These are phyloP conservation scores for Cutaneotrichosporon mucoides DNA, from an alignment of 1,284 basidiomycete genomes.

Conservation along the genomic window DNA sequence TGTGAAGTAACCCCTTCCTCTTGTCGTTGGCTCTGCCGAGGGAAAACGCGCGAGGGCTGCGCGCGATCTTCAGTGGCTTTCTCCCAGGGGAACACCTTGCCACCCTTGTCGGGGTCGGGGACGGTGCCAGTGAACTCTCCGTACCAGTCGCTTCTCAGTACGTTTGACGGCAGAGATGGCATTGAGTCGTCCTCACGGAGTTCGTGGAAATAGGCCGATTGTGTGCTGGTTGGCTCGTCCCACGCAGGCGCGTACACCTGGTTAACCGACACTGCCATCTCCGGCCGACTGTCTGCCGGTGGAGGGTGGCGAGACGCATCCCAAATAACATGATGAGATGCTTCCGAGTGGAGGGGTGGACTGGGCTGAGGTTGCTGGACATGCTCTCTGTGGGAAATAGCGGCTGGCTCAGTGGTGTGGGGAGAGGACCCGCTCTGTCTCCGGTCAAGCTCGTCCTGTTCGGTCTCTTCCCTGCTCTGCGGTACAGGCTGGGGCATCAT, in stretches of 20 bases:
- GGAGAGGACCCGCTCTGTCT: too few species aligned
- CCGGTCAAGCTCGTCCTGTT: too few species aligned
- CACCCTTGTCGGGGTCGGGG: constrained; percentile 70
- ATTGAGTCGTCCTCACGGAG: constrained; percentile 26
- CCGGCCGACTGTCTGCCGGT: constrained; percentile 44
- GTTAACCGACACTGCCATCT: constrained; percentile 51
- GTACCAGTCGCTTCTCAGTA: constrained; percentile 51
- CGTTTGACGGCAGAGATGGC: constrained; percentile 41
- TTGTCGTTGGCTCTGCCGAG: background rate
- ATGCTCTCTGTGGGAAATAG: too few species aligned
- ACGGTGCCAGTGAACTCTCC: constrained; percentile 49
- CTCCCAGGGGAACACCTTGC: constrained; percentile 90
- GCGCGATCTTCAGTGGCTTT: constrained; percentile 55
- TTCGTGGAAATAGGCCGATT: constrained; percentile 25
- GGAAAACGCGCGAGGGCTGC: constrained; percentile 69
- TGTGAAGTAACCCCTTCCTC: too few species aligned
- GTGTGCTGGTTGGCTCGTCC: constrained; percentile 51
- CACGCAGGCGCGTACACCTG: constrained; percentile 52
- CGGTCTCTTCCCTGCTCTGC: background rate
- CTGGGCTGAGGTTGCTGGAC: too few species aligned
- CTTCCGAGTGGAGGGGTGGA: background rate
- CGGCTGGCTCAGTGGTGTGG: too few species aligned
- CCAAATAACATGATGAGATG: constrained; percentile 40
- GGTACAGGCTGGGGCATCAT: constrained; percentile 52
- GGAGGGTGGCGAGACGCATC: constrained; percentile 51